Conservation (phyloP, 495 filamentous ascomycete species). For the Apodospora peruviana region DNA sequence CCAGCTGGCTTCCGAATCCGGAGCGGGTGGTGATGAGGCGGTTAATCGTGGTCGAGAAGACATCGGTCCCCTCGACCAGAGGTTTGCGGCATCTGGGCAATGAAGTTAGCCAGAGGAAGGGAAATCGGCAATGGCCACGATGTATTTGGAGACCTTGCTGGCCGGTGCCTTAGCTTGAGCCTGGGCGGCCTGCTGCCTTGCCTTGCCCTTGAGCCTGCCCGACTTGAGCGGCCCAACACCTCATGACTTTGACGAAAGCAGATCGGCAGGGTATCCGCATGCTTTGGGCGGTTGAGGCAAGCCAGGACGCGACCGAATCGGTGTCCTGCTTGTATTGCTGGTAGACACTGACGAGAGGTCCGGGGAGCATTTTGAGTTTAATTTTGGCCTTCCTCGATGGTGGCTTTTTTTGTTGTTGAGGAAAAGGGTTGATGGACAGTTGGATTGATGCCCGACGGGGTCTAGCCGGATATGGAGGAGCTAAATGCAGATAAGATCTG, state of each 20-base stretch:
- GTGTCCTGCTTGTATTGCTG: slow-evolving; percentile 46
- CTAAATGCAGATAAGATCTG: no score
- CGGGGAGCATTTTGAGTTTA: slow-evolving; percentile 28
- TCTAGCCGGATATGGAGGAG: no score
- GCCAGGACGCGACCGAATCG: slow-evolving; percentile 43
- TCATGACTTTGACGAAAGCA: slow-evolving; percentile 4
- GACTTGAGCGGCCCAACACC: slow-evolving; percentile 1
- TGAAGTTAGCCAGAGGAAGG: slow-evolving; percentile 34
- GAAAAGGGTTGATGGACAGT: no score
- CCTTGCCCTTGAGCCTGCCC: slow-evolving; percentile 29
- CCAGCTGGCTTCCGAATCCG: slow-evolving; percentile 11
- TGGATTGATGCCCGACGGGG: no score
- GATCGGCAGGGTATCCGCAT: slow-evolving; percentile 24
- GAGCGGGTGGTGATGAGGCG: slow-evolving; percentile 23
- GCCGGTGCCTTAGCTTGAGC: not conserved
- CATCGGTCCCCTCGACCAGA: slow-evolving; percentile 17
- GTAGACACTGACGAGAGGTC: slow-evolving; percentile 35
- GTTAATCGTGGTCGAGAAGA: slow-evolving; percentile 15
- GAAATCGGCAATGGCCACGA: slow-evolving; percentile 35
- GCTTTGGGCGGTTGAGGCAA: slow-evolving; percentile 41
- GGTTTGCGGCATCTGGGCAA: slow-evolving; percentile 19
- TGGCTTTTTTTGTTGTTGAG: no score
- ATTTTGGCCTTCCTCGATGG: no score
- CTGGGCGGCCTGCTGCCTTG: slow-evolving; percentile 19
- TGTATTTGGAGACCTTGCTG: slow-evolving; percentile 17